Evolutionary conservation across 108 stramenopile genomes (phyloP), one percentile per base, ranked within the genome.

Genomic region (Pelagomonas calceolata): DNA sequence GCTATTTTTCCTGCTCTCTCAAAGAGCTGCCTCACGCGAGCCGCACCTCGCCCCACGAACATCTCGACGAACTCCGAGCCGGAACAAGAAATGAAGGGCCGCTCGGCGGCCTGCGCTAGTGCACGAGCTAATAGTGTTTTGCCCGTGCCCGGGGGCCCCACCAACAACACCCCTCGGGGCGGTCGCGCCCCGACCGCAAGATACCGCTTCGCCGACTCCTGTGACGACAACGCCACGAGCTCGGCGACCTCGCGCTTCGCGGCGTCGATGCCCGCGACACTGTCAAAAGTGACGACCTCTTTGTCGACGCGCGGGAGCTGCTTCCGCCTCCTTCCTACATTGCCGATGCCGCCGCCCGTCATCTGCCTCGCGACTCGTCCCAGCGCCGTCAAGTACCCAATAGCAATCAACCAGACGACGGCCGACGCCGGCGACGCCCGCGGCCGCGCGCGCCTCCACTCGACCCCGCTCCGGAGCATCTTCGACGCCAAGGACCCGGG

Each of bases 31-130:
- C 95, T 82, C 30, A 98, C 92, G 31, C 94, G 78, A 0, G 91
- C 91, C 16, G 95, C 95, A 26, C 95, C 95, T 15, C 90, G 80
- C 21, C 96, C 96, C 5, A 96, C 95, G 73, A 82, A 93, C 85
- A 90, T 86, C 77, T 89, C 86, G 30, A 87, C 86, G 70, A 95
- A 91, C 71, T 90, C 87, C 31, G 80, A 83, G 29, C 90, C 94
- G 65, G 81, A 89, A 78, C 91, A 90, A 45, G 21, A 46, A 46
- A 68, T 69, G 36, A 82, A 80, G 43, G 84, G 82, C 17, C 82
- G 75, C 31, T 82, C 80, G 4, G 82, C 79, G 63, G 84, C 85
- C 31, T 75, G 45, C 10, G 83, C 86, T 74, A 85, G 78, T 60
- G 82, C 85, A 30, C 82, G 64, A 5, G 86, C 86, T 46, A 75